phyloP scores from a whole-genome alignment of 805 yeast genomes.

The Spathaspora arborariae region DNA sequence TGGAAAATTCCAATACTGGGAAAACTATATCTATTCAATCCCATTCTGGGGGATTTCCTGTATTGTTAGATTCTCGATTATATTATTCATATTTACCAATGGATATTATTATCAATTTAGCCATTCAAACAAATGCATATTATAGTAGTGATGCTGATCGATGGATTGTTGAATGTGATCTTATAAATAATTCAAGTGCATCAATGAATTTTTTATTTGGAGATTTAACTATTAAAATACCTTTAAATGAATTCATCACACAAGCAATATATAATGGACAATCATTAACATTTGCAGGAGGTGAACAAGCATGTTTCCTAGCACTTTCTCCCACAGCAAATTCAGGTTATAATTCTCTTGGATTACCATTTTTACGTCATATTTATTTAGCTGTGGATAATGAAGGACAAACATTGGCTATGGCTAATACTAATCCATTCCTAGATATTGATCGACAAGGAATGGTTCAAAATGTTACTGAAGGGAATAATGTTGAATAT shows the following conservation, averaged over 20 bases:
- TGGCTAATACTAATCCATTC: conserved; percentile 45
- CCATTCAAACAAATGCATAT: conserved; percentile 67
- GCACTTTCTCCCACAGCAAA: conserved; percentile 45
- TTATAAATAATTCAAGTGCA: conserved; percentile 45
- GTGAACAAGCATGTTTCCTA: conserved; percentile 55
- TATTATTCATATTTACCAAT: conserved; percentile 51
- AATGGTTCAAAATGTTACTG: conserved; percentile 1
- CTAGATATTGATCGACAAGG: conserved; percentile 7
- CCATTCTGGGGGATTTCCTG: conserved; percentile 40
- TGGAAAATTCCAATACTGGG: conserved; percentile 34
- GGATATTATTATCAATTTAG: conserved; percentile 53
- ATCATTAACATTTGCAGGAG: conserved; percentile 47
- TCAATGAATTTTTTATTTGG: conserved; percentile 52
- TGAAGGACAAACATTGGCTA: conserved; percentile 51
- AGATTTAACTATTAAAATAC: conserved; percentile 45
- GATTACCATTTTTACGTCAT: conserved; percentile 52
- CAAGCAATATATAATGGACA: conserved; percentile 32
- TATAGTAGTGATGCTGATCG: conserved; percentile 42
- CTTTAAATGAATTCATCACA: conserved; percentile 45
- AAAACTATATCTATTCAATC: conserved; percentile 28
- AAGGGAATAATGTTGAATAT: background rate
- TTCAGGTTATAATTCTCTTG: conserved; percentile 52
- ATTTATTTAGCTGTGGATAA: conserved; percentile 62
- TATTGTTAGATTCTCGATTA: conserved; percentile 55
- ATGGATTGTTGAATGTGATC: conserved; percentile 64